These are phyloP conservation scores for Tetradesmus lagerheimii DNA, from an alignment of 139 green algal genomes.

Conservation along the genomic window DNA sequence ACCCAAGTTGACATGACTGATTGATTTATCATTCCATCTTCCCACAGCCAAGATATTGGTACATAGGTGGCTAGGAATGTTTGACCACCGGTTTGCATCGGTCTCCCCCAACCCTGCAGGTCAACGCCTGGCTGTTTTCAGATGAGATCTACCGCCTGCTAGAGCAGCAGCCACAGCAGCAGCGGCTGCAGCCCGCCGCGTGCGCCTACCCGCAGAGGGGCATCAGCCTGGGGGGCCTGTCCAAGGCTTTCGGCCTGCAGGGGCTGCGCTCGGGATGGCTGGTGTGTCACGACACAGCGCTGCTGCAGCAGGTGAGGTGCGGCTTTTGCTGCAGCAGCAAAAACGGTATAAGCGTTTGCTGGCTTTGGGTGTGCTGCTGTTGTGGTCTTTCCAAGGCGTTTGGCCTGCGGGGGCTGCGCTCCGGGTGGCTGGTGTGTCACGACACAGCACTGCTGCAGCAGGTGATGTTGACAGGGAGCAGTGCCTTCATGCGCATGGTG, in stretches of 20 bases:
- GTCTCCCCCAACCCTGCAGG: not conserved
- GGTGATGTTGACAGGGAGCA: not conserved
- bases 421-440: conserved; percentile 33
- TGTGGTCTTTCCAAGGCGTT: conserved; percentile 43
- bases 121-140: conserved; percentile 44
- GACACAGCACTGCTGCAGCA: not conserved
- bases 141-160: conserved; percentile 59
- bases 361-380: no score
- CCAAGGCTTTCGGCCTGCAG: conserved; percentile 48
- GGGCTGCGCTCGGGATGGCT: conserved; percentile 57
- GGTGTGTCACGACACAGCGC: conserved; percentile 23
- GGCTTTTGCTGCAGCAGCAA: not conserved
- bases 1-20: no score
- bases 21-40: no score
- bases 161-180: conserved; percentile 9
- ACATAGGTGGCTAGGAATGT: no score
- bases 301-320: conserved; percentile 35
- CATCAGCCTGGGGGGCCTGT: conserved; percentile 45
- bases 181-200: conserved; percentile 22
- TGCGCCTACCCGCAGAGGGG: not conserved
- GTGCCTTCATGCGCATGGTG: no score
- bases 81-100: no score
- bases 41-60: no score
- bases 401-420: conserved; percentile 40
- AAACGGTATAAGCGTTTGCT: not conserved